Evolutionary conservation across 2,329 filamentous ascomycete species (phyloP).

Genomic region (Aspergillus phoenicis): DNA sequence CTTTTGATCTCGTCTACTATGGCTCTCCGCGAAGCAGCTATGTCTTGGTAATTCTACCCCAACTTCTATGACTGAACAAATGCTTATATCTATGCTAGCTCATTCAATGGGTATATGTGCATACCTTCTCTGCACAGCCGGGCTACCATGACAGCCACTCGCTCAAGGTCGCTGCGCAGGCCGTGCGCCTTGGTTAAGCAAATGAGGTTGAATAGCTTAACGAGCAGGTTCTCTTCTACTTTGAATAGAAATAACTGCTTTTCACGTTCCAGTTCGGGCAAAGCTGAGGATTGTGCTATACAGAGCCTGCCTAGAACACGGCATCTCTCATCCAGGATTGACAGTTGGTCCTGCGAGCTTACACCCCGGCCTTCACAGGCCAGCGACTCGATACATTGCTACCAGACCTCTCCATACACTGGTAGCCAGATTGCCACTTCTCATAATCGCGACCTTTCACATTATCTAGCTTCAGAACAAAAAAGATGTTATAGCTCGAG

Average conservation of each 20-base stretch:
- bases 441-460: neutral
- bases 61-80: neutral
- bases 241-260: no score
- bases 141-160: neutral
- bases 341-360: neutral
- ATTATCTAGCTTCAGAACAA: neutral
- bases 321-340: no score
- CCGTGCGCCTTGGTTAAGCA: neutral
- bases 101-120: neutral
- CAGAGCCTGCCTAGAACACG: neutral
- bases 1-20: neutral
- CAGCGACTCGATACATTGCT: no score
- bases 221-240: neutral
- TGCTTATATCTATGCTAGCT: neutral
- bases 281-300: no score
- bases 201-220: neutral
- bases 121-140: neutral
- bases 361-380: neutral
- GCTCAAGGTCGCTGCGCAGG: constrained; percentile 3
- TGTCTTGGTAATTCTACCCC: neutral
- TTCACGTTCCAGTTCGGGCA: neutral
- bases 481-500: constrained; percentile 7
- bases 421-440: neutral
- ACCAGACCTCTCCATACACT: neutral
- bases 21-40: neutral